Base-by-base conservation (phyloP, 352 stramenopile genomes). In the Pythium biforme region DNA sequence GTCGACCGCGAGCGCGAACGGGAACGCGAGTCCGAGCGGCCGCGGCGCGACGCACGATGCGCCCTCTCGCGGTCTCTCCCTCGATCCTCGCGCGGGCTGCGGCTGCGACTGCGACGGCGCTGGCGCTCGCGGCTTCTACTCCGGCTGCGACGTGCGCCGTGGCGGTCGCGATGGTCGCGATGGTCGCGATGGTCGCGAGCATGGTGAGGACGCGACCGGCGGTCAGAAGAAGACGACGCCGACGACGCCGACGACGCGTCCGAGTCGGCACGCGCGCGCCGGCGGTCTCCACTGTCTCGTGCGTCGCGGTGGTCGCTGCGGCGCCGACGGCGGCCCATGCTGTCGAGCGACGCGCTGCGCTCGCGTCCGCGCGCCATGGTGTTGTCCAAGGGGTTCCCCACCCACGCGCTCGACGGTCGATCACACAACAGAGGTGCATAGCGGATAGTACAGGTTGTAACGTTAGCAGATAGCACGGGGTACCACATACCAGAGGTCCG, bases 331-430 rank as follows among this genome's bases (percentile, higher is more conserved):
- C 79, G 79, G 15, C 83, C 83, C 50, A 89, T 70, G 58, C 76
- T 89, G 70, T 92, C 83, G 26, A 89, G 53, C 22, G 83, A 92
- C 22, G 56, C 61, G 58, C 83, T 90, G 31, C 81, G 75, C 48
- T 77, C 83, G 14, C 79, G 75, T 45, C 75, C 83, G 17, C 79
- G 29, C 5, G 37, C 53, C 53, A 60, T 60, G 4, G 15, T 50
- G 4, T n/a, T n/a, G n/a, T n/a, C n/a, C n/a, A n/a, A n/a, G n/a
- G n/a, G n/a, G n/a, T n/a, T n/a, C n/a, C n/a, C n/a, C n/a, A n/a
- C n/a, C n/a, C n/a, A n/a, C n/a, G n/a, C n/a, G n/a, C n/a, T n/a
- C n/a, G n/a, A n/a, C n/a, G n/a, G n/a, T n/a, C n/a, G n/a, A 26
- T 60, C 31, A 52, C 33, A 14, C 34, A 40, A 19, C 9, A 17